These are phyloP conservation scores for Adansonia digitata DNA, from an alignment of 345 rosid species.

Conservation along the genomic window DNA sequence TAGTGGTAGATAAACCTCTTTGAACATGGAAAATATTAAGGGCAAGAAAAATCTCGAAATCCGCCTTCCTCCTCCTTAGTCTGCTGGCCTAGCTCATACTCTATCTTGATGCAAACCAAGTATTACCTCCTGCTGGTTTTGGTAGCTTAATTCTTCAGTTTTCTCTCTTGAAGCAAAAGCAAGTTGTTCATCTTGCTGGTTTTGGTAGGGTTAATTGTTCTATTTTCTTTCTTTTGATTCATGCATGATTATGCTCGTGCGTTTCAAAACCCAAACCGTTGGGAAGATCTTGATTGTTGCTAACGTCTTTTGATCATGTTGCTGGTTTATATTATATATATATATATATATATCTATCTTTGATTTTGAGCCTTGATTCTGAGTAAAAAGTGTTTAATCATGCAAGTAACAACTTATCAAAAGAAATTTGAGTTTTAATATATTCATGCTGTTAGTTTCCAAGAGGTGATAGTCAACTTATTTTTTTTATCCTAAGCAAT, in stretches of 20 bases:
- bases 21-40: not conserved
- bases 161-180: not conserved
- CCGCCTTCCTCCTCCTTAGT: not conserved
- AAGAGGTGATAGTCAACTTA: too few species aligned
- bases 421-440: too few species aligned
- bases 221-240: not conserved
- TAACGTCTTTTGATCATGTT: too few species aligned
- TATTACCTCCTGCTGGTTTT: not conserved
- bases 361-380: not conserved
- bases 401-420: too few species aligned
- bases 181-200: not conserved
- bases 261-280: not conserved
- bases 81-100: not conserved
- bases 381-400: not conserved
- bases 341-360: not conserved
- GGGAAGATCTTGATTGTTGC: not conserved
- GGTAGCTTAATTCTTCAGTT: not conserved
- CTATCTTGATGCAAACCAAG: not conserved
- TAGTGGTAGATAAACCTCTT: not conserved
- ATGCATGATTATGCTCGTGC: not conserved
- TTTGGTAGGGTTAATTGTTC: not conserved
- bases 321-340: too few species aligned
- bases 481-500: too few species aligned
- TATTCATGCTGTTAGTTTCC: too few species aligned
- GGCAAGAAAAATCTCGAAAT: not conserved